phyloP scores from a whole-genome alignment of 179 eudicot genomes.

The Silene vulgaris region DNA sequence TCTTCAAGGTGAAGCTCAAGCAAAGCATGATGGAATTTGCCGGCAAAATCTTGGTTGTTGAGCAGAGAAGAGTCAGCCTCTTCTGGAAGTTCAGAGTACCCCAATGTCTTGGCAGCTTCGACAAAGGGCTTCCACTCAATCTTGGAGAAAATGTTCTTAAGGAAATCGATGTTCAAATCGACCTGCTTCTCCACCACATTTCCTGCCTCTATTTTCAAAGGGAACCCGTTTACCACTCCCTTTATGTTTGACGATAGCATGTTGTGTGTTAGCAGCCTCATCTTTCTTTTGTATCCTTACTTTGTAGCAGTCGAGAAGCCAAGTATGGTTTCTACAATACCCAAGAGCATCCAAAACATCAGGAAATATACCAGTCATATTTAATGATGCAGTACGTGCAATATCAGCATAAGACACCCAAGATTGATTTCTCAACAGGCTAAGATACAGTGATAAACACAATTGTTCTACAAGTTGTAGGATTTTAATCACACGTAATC shows the following conservation, averaged over 20 bases:
- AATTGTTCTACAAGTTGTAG: no score
- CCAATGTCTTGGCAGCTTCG: constrained; percentile 56
- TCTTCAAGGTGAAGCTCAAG: constrained; percentile 76
- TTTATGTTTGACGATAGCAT: constrained; percentile 75
- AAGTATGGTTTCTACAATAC: not conserved
- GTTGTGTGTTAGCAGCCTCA: constrained; percentile 84
- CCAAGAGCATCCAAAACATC: not conserved
- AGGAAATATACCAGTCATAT: not conserved
- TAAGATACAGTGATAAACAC: no score
- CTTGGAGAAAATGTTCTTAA: constrained; percentile 55
- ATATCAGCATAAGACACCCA: not conserved
- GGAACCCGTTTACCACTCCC: constrained; percentile 68
- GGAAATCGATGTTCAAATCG: constrained; percentile 57
- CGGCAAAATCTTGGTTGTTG: constrained; percentile 57
- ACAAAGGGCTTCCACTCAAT: constrained; percentile 60
- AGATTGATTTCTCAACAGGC: not conserved
- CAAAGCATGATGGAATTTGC: constrained; percentile 67
- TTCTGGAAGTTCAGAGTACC: constrained; percentile 65
- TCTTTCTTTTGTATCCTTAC: constrained; percentile 19
- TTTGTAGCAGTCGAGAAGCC: not conserved
- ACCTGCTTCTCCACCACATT: constrained; percentile 54
- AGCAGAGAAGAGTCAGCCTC: constrained; percentile 47
- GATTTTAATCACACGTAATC: no score
- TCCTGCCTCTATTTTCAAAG: constrained; percentile 50
- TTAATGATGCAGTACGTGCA: not conserved